Evolutionary conservation across 768 basidiomycete genomes (phyloP), one percentile per base, ranked within the genome.

Genomic region (Leccinum longicurvipes): DNA sequence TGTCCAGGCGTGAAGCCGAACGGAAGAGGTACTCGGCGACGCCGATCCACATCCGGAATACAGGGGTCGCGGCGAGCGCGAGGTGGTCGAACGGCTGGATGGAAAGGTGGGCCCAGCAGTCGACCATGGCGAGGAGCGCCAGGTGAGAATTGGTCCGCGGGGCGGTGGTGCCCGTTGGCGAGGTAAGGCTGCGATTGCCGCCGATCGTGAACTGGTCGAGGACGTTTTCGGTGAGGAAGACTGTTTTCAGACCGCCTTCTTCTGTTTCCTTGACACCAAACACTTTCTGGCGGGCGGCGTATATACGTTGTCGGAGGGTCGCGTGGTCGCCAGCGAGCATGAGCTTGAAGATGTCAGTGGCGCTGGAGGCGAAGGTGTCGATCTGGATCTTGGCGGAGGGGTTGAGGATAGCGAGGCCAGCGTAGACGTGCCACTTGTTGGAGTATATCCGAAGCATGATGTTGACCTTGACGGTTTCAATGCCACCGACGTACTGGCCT

Each of bases 401-500:
- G 72, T 99, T 98, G 59, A 99, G 82, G 68, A 98, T 92, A 1
- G 96, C 96, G n/a, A 99, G 82, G 2, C 97, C 96, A 14, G 96
- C 96, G 70, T 99, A 99, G 67, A 99, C 96, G 73, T 99, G 96
- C 94, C 94, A 99, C 58, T 93, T 89, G 72, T 94, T 97, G 44
- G 92, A 82, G 73, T 98, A 99, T 65, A 99, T 98, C 0, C 97
- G 91, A 19, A 97, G 82, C 59, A 90, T 86, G 72, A 98, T 88
- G 78, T 99, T 99, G 64, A 71, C 94, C 74, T 99, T 99, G 63
- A 93, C 93, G 2, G 93, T 95, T 71, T 99, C 97, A 63, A 99
- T 94, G 0, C 97, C 97, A 23, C 94, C 92, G 28, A 97, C 92
- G 72, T 98, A 98, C 47, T 90, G 84, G 1, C 92, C 91, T 39